These are phyloP conservation scores for Ceratobasidium sp. DNA, from an alignment of 1,284 basidiomycete species.

Conservation along the genomic window DNA sequence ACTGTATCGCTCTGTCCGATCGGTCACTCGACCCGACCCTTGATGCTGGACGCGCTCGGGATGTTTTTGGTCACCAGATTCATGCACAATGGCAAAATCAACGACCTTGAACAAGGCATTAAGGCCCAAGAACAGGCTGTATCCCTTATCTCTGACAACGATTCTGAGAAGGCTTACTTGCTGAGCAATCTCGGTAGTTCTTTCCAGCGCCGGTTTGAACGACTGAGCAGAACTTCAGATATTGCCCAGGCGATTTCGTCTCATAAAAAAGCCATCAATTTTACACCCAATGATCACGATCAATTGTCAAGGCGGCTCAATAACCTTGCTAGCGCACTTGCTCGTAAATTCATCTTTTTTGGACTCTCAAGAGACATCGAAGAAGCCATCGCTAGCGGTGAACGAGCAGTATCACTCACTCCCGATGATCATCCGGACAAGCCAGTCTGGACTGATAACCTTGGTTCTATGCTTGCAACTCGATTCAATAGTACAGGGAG, in stretches of 20 bases:
- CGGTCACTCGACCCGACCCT: not conserved
- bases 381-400: not conserved
- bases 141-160: not conserved
- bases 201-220: not conserved
- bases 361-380: not conserved
- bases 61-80: not conserved
- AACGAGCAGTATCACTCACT: not conserved
- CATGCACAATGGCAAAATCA: not conserved
- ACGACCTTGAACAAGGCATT: not conserved
- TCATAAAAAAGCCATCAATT: not conserved
- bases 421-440: too few relatives aligned
- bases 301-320: not conserved
- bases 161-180: not conserved
- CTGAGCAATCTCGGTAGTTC: conserved; percentile 6
- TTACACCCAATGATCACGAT: not conserved
- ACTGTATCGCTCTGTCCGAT: not conserved
- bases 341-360: not conserved
- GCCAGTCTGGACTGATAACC: too few relatives aligned
- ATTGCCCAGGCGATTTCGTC: not conserved
- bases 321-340: conserved; percentile 4
- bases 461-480: too few relatives aligned
- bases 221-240: not conserved
- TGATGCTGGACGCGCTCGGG: not conserved
- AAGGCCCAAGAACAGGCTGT: not conserved
- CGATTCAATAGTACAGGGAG: too few relatives aligned